Base-by-base conservation (phyloP, 768 basidiomycete species). In the Phaeotremella skinneri region DNA sequence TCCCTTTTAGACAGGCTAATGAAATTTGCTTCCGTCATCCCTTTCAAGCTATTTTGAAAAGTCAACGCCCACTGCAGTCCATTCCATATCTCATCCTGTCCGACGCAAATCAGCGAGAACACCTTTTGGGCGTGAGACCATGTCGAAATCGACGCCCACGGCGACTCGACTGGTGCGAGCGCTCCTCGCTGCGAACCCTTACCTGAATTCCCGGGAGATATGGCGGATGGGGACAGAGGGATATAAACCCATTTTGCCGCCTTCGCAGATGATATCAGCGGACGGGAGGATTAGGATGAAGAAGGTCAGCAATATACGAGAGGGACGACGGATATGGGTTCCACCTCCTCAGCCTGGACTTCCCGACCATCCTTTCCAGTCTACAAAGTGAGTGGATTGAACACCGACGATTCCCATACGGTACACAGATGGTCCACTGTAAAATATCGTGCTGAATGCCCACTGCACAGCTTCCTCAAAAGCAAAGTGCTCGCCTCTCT, bases 301-400 rank as follows among this genome's bases (percentile, higher is more conserved):
- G 39, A 64, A 56, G 39, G 67, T 66, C 1, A 52, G 63, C 25
- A 72, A 66, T 59, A 64, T 67, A 26, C 29, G 70, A 37, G 70
- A 68, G 17, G 67, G 67, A 4, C 62, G 53, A 52, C 62, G 65
- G 29, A 57, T 56, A 41, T 72, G 65, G 64, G 52, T 56, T 26
- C 70, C 70, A 34, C 59, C 58, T 49, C 67, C 67, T n/a, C 32
- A 37, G 9, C 65, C 67, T 25, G 60, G 60, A 11, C 58, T 64
- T 48, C 70, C 70, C n/a, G 64, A 69, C 50, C 70, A 72, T 65
- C 70, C 70, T 27, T 72, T 72, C 49, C 49, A 61, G 47, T 62
- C 62, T 34, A 59, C 64, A 26, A 64, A 61, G 70, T 72, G 59
- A 54, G 70, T 71, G 13, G 42, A 25, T 7, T 25, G 2, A 14